These are phyloP conservation scores for Globisporangium acanthophoron DNA, from an alignment of 352 stramenopile species.

Conservation along the genomic window DNA sequence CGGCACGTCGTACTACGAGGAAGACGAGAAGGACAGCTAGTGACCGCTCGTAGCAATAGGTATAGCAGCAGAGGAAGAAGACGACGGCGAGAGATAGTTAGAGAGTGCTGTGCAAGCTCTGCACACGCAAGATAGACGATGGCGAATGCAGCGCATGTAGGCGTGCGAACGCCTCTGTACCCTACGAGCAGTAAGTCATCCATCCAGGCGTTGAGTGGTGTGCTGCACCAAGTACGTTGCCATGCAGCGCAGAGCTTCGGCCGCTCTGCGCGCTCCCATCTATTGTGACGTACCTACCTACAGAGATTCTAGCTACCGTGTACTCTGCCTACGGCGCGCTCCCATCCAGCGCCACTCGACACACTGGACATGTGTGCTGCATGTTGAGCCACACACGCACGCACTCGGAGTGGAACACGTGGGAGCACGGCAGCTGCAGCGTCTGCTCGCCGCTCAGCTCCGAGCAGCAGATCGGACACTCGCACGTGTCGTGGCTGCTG, in stretches of 20 bases:
- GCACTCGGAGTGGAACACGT: constrained; percentile 63
- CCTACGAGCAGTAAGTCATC: background rate
- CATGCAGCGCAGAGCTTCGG: background rate
- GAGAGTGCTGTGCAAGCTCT: constrained; percentile 6
- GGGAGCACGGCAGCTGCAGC: constrained; percentile 46
- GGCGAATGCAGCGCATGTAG: background rate
- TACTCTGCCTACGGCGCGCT: background rate
- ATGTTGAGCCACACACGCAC: constrained; percentile 64
- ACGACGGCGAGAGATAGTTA: constrained; percentile 30
- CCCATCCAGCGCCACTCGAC: constrained; percentile 23
- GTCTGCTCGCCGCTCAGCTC: constrained; percentile 39
- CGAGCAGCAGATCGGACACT: constrained; percentile 68
- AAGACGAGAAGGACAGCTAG: constrained; percentile 62
- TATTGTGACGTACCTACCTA: background rate
- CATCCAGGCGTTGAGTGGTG: no score
- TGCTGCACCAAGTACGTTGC: no score
- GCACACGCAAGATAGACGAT: constrained; percentile 9
- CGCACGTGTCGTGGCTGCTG: constrained; percentile 28
- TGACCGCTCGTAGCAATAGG: background rate
- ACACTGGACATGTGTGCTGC: constrained; percentile 70
- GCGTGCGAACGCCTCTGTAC: background rate
- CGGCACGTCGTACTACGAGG: constrained; percentile 86
- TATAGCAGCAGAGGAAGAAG: background rate
- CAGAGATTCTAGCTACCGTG: background rate
- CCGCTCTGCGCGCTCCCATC: background rate